A percentile compares a stretch with the other conserved stretches of the same genome.
Conservation (phyloP, 2,329 filamentous ascomycete genomes). For the Cryphonectria parasitica region DNA sequence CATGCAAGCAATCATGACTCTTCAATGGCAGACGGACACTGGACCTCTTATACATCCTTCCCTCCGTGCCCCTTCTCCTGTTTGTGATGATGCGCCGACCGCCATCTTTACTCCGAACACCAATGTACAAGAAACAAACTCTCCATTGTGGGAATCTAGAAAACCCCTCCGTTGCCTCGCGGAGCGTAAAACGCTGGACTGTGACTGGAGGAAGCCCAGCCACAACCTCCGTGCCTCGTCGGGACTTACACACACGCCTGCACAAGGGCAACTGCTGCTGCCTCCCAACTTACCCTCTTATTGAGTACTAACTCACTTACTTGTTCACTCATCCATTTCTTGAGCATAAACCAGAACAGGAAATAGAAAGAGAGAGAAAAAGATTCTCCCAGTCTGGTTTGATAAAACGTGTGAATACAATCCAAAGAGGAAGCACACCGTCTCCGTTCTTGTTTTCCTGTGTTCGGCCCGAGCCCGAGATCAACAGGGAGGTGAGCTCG, state of each 20-base stretch:
- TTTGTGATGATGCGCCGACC: neutral
- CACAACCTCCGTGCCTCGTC: conserved; percentile 24
- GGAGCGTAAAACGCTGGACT: neutral
- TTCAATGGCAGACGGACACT: neutral
- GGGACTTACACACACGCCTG: conserved; percentile 14
- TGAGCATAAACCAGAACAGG: no score
- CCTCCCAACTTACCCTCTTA: neutral
- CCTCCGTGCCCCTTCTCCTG: neutral
- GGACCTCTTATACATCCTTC: neutral
- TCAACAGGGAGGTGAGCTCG: neutral
- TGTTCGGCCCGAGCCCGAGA: neutral
- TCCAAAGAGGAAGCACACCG: no score
- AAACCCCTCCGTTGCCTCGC: conserved; percentile 11
- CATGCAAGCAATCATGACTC: neutral
- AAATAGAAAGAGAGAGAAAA: neutral
- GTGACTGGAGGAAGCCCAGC: conserved; percentile 16
- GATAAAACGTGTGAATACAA: no score
- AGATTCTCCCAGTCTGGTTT: neutral
- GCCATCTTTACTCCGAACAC: neutral
- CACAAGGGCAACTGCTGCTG: neutral
- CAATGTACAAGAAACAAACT: neutral
- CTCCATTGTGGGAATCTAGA: neutral
- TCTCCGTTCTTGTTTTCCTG: neutral
- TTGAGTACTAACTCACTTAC: neutral
- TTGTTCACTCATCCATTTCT: no score